Base-by-base conservation (phyloP, 768 basidiomycete genomes). In the Fistulinella prunicolor region DNA sequence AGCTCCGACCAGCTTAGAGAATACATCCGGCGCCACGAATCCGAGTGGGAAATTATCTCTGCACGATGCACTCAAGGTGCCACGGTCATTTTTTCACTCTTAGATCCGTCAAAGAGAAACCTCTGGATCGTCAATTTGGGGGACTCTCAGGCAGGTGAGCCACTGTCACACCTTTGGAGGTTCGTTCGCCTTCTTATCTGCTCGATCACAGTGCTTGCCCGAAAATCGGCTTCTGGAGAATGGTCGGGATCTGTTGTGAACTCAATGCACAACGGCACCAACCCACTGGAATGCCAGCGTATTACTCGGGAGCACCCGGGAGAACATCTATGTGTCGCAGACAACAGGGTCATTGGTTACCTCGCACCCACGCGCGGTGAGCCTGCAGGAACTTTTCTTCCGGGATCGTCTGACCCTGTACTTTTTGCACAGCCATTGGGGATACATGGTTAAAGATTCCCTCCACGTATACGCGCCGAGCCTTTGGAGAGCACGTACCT, bases 1-100 rank as follows among this genome's bases (percentile, higher is more conserved):
- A 71, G 66, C 23, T 66, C 75, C 42, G 62, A 55, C 12, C 65
- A 66, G 54, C 64, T 79, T 46, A 69, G 72, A 54, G 58, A 72
- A 9, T 64, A 73, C 19, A 66, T 78, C 53, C 60, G 60, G 20
- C 65, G 63, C 42, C 60, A 66, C 49, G 64, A 68, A 42, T 62
- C 62, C 24, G 62, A 68, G 24, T 76, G 72, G 71, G 61, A 70
- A 42, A 51, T 51, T 10, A 59, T 65, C 35, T 65, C 65, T 46
- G 42, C 67, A 38, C 63, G 60, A 3, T 67, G 67, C 46, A 67
- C 65, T 2, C 65, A 67, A 44, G 68, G 68, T 42, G 46, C 59
- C 41, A 69, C 68, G 23, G 60, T 63, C 49, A 50, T 71, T 41
- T 53, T 71, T 34, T 64, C 65, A 14, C 50, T 70, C 30, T 42